Evolutionary conservation across 2,329 filamentous ascomycete genomes (phyloP), one percentile per base, ranked within the genome.

Genomic region (Penicillium sp.): DNA sequence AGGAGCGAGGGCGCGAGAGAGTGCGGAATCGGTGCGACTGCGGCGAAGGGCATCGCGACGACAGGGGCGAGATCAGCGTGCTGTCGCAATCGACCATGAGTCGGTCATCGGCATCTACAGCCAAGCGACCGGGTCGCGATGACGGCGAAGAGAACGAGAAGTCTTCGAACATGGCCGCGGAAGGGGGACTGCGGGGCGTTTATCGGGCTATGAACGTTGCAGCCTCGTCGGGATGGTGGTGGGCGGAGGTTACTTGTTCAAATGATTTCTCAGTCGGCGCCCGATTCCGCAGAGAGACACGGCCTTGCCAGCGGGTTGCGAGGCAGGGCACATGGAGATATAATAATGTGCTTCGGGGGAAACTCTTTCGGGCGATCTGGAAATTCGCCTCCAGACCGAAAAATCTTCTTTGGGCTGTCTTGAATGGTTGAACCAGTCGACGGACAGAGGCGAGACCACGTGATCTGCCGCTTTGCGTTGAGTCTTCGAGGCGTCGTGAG

Each of bases 31-130:
- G 73, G 47, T 71, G 68, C n/a, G 69, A 65, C 54, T 71, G 71
- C n/a, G 76, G 76, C n/a, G 76, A 79, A 2, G 76, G 74, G 62
- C 75, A 78, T 22, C 75, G 76, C 12, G 77, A 78, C 14, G 76
- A 78, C 41, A 78, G 63, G 6, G 77, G 77, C 12, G 76, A 78
- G 54, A 78, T 72, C 48, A 76, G 56, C 7, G 68, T 62, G 62
- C 74, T 75, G 57, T 77, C 75, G 51, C 70, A 70, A 57, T 77
- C 76, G 47, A 71, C 60, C 69, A 75, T 74, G 37, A 70, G 67
- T 49, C 71, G 69, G 54, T 75, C 72, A 38, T 77, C 73, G 45
- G 63, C 67, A 57, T 75, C 73, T n/a, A 71, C 49, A 10, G 68
- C 59, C 22, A 70, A 59, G 47, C 69, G 69, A 51, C 70, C 56